phyloP scores from a whole-genome alignment of 2,329 filamentous ascomycete genomes.

The Amauroascus niger region DNA sequence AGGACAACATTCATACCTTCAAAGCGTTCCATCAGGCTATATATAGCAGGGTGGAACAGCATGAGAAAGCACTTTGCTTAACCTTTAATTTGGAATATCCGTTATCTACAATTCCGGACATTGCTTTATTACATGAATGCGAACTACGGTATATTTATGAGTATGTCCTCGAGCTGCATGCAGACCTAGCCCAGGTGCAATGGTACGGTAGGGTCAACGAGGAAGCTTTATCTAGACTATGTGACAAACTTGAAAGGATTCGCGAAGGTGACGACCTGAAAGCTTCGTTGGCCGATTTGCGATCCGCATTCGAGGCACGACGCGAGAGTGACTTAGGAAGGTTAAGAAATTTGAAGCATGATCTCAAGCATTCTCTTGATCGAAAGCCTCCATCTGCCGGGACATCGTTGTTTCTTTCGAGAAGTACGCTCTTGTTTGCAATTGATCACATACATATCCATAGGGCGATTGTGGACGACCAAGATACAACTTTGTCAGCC shows the following conservation, averaged over 20 bases:
- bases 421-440: background rate
- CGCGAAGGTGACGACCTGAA: background rate
- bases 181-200: constrained; percentile 16
- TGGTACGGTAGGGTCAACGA: constrained; percentile 19
- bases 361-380: background rate
- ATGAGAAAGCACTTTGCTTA: constrained; percentile 4
- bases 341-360: background rate
- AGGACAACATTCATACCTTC: background rate
- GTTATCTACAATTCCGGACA: background rate
- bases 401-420: background rate
- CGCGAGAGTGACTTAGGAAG: constrained; percentile 2
- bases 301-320: background rate
- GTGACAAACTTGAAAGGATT: constrained; percentile 1
- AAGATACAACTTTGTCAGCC: background rate
- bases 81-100: background rate
- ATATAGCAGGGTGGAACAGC: background rate
- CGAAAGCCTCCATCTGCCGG: background rate
- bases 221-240: constrained; percentile 17
- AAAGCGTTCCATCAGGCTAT: constrained; percentile 4
- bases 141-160: constrained; percentile 1
- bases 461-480: background rate
- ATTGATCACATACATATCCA: background rate
- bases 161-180: constrained; percentile 10
- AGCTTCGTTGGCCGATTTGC: background rate
- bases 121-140: background rate